These are phyloP conservation scores for Solanum chilense DNA, from an alignment of 257 asterid genomes.

Conservation along the genomic window DNA sequence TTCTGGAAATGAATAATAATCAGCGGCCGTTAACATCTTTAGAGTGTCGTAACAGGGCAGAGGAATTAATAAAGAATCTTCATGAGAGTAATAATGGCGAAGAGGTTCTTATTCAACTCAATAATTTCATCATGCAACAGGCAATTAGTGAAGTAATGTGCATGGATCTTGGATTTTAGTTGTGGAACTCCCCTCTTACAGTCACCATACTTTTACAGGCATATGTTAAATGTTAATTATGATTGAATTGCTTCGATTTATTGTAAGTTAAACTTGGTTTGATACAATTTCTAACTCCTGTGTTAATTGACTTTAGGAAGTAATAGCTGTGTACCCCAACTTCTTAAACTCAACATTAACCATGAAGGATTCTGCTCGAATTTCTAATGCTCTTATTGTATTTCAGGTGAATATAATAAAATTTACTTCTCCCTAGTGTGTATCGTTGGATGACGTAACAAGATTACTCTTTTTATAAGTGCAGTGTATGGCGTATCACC, in stretches of 20 bases:
- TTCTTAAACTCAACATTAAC: background rate
- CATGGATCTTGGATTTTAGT: background rate
- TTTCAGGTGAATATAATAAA: background rate
- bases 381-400: background rate
- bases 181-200: background rate
- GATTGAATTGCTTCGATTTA: no score
- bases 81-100: background rate
- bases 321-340: background rate
- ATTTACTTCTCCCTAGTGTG: background rate
- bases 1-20: background rate
- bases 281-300: no score
- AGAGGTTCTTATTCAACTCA: background rate
- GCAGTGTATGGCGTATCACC: background rate
- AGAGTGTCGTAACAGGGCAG: background rate
- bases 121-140: background rate
- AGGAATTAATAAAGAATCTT: background rate
- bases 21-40: background rate
- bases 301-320: background rate
- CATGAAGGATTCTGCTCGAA: background rate
- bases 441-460: no score
- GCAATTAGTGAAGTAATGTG: background rate
- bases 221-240: background rate
- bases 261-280: no score
- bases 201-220: background rate
- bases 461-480: background rate